Evolutionary conservation across 2,329 filamentous ascomycete species (phyloP), one percentile per base, ranked within the genome.

Genomic region (Colletotrichum nymphaeae): DNA sequence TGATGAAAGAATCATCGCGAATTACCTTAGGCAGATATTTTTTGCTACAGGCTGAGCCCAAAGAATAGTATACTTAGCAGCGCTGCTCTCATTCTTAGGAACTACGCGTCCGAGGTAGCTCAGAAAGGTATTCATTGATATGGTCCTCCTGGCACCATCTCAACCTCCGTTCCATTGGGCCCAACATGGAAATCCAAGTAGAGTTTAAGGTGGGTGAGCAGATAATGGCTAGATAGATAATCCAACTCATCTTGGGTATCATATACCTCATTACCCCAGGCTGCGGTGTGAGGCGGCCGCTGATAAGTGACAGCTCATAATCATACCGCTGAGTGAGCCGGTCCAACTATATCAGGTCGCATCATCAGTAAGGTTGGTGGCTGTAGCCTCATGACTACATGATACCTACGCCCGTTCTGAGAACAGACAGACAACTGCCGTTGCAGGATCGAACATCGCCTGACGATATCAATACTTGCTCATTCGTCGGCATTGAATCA

Each of bases 261-360:
- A 42, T 28, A 12, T 42, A n/a, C 42, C 30, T 59, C 52, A 62
- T 24, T 37, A 32, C 56, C 30, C 22, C 60, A 24, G 35, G 35
- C 28, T 26, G n/a, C 24, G 49, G 32, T 56, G 46, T 37, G 28
- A 30, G 37, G 53, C n/a, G 8, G 59, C 35, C 57, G 28, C 60
- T 62, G 71, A 73, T 35, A 70, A 70, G 59, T 73, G 70, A 73
- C 35, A 70, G 57, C 63, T 73, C 60, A 64, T n/a, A 69, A 53
- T n/a, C 30, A 19, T 49, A 19, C 37, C 32, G 58, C 30, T 64
- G 69, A 63, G 58, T 63, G 69, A 69, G 58, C 58, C 52, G 69
- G 64, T 46, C 53, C 24, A 49, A 66, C 64, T 32, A 11, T 26
- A 57, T 42, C 46, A 28, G 49, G 12, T 53, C 53, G 24, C 14